Percentiles rank a stretch among this genome's conserved stretches.
phyloP scores from a whole-genome alignment of 225 moss, liverwort and hornwort species.

The Pseudoscleropodium purum region DNA sequence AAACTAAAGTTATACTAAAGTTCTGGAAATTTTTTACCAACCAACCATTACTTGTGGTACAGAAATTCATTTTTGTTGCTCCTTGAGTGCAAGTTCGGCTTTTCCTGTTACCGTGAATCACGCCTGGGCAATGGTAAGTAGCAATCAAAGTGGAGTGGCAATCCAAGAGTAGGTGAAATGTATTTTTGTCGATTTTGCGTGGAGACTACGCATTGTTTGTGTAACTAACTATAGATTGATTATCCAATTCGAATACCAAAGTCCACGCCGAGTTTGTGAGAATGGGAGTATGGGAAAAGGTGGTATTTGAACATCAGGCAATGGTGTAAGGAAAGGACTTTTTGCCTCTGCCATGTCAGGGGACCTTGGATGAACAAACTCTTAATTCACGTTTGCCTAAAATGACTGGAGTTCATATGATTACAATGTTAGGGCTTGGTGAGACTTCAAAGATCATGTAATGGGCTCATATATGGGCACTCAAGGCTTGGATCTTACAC shows the following conservation, averaged over 20 bases:
- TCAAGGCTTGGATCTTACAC: no score
- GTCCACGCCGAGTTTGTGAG: rapidly evolving
- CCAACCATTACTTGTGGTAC: background rate
- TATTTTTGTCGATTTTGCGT: background rate
- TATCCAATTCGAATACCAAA: background rate
- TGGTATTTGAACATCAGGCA: background rate
- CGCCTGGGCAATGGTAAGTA: background rate
- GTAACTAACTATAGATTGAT: background rate
- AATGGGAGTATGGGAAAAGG: background rate
- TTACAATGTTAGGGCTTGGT: no score
- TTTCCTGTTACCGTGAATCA: background rate
- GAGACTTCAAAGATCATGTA: no score
- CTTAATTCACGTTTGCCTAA: no score
- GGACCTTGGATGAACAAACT: no score
- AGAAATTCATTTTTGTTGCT: background rate
- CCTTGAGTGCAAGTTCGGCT: background rate
- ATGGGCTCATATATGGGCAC: no score
- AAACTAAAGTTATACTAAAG: background rate
- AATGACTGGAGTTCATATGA: no score
- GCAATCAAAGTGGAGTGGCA: background rate
- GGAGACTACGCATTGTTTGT: background rate
- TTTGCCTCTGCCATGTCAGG: no score
- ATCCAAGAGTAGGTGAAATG: background rate
- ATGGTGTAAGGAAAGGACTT: no score
- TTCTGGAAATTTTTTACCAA: background rate